Base-by-base conservation (phyloP, 495 filamentous ascomycete genomes). In the Hamigera avellanea region DNA sequence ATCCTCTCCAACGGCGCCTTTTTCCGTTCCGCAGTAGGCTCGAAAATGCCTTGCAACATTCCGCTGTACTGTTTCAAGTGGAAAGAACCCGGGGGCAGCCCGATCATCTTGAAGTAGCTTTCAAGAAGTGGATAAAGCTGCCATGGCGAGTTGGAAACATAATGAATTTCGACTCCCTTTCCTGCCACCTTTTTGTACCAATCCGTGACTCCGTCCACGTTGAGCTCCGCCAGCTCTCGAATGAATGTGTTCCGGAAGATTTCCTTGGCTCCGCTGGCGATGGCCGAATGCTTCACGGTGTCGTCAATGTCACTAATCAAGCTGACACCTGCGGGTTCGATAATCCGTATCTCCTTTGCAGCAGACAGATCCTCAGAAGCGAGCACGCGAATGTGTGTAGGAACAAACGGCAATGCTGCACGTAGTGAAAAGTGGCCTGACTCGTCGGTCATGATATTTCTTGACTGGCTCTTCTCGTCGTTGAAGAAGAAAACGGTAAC, bases 221-320 rank as follows among this genome's bases (percentile, higher is more conserved):
- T 85, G 26, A 95, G 57, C 46, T 93, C 85, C 0, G 52, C 64
- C 7, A 96, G 60, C 12, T 95, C 87, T 10, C 87, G 80, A 32
- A 93, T 78, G 48, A 99, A 96, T 0, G 86, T 85, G 53, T 96
- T 96, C 15, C 88, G 75, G 50, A 95, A 96, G 33, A 95, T 93
- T 54, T 99, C 91, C 27, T 83, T 80, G 0, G 89, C 79, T 0
- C 93, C 91, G 42, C 73, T 71, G 5, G 72, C 66, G 44, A 99
- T 91, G 10, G 83, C 91, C 2, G 93, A 95, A 46, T 86, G 85
- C 53, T 99, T 99, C 41, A 99, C 81, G 0, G 91, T 99, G 56
- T 99, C 91, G 50, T 99, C 91, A 40, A 99, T 88, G 48, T 99
- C 91, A 51, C 86, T 95, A 49, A 99, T 95, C 36, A 99, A 38